Evolutionary conservation across 2,329 filamentous ascomycete species (phyloP).

Genomic region (Fusarium equiseti): DNA sequence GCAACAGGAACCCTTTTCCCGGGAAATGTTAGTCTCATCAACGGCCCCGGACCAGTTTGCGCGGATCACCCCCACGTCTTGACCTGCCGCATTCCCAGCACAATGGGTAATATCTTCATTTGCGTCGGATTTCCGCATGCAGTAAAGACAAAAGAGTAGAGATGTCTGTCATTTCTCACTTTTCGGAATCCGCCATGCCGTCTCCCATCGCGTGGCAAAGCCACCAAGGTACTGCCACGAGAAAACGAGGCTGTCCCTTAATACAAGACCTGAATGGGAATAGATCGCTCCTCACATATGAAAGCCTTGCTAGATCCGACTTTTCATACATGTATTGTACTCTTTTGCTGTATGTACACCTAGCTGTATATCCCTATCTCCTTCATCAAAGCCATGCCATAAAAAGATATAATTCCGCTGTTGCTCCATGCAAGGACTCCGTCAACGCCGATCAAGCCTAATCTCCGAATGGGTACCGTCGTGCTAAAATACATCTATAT

Average conservation of each 20-base stretch:
- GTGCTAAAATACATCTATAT: conserved; percentile 61
- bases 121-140: conserved; percentile 14
- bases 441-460: conserved; percentile 43
- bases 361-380: conserved; percentile 18
- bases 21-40: conserved; percentile 22
- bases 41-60: conserved; percentile 20
- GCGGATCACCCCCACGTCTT: conserved; percentile 16
- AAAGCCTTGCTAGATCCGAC: conserved; percentile 4
- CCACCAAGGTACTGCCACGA: background rate
- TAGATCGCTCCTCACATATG: conserved; percentile 11
- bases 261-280: conserved; percentile 9
- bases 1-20: conserved; percentile 10
- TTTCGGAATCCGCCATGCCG: conserved; percentile 6
- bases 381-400: conserved; percentile 19
- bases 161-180: background rate
- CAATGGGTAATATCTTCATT: conserved; percentile 32
- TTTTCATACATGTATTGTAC: background rate
- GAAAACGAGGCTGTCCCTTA: background rate
- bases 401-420: conserved; percentile 31
- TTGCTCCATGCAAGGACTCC: conserved; percentile 35
- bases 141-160: conserved; percentile 27
- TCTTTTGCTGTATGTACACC: conserved; percentile 24
- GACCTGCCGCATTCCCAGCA: background rate
- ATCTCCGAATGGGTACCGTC: conserved; percentile 6
- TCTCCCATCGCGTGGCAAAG: conserved; percentile 20